Base-by-base conservation (phyloP, 352 stramenopile genomes). In the Ophiocytium majus region DNA sequence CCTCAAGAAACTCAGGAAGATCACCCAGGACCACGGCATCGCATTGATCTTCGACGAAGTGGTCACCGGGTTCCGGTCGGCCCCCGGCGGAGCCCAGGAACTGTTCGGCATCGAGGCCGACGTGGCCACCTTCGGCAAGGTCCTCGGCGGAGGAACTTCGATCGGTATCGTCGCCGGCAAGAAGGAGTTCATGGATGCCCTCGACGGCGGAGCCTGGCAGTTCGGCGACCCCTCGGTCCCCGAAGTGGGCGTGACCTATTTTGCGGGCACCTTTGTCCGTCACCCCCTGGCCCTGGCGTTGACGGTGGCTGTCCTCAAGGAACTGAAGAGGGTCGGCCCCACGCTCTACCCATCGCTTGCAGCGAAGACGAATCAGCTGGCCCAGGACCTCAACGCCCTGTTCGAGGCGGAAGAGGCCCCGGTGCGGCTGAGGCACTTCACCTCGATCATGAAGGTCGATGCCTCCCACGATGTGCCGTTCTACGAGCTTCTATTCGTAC, bases 21-120 rank as follows among this genome's bases (percentile, higher is more conserved):
- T 66, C 50, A 66, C 50, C 14, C 14, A 14, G 50, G 14, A n/a
- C n/a, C 50, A 66, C n/a, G 50, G 50, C 50, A 66, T 66, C 50
- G 50, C n/a, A 23, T n/a, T 66, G 14, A 66, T 66, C 14, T 66
- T 66, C 50, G 50, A 66, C n/a, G 50, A 66, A 66, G n/a, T 66
- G 50, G n/a, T 66, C n/a, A 66, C 50, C n/a, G 50, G 50, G 50
- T 66, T 66, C 50, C 50, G 50, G 14, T 14, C 50, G n/a, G 14
- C 14, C n/a, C 14, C n/a, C 14, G 14, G 50, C 50, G 50, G 50
- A 66, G 14, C 14, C n/a, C 50, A 66, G 50, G 50, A n/a, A 23
- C n/a, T 66, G 50, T 66, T 66, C 50, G 50, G 50, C 14, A n/a
- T 66, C 50, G 50, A 66, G 50, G 50, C 50, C 14, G 50, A 66